Percentiles rank a stretch among this genome's conserved stretches.
Evolutionary conservation across 1,284 basidiomycete species (phyloP).

Genomic region (Puccinia polysora): DNA sequence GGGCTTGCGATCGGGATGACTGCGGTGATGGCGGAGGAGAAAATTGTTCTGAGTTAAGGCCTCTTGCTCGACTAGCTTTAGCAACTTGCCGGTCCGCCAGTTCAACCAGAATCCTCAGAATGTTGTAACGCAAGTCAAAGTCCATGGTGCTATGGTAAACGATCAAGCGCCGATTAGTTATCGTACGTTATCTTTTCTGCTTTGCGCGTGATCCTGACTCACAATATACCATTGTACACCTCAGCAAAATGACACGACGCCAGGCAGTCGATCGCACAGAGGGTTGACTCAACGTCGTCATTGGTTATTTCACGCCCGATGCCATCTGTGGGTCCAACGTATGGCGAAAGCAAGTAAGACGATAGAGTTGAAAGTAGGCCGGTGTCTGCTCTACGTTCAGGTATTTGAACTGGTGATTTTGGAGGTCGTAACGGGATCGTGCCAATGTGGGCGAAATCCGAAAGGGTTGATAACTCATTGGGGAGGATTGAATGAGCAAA

Average conservation of each 20-base stretch:
- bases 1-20: constrained; percentile 57
- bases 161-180: not conserved
- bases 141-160: constrained; percentile 31
- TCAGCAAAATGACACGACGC: constrained; percentile 89
- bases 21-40: constrained; percentile 34
- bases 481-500: constrained; percentile 90
- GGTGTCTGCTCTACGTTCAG: constrained; percentile 67
- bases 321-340: constrained; percentile 57
- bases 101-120: constrained; percentile 11
- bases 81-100: constrained; percentile 11
- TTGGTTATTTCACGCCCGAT: constrained; percentile 60
- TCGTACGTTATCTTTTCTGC: not conserved
- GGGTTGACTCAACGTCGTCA: constrained; percentile 83
- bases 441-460: constrained; percentile 85
- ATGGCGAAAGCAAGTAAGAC: constrained; percentile 94
- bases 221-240: constrained; percentile 87
- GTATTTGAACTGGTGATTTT: constrained; percentile 62
- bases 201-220: constrained; percentile 53
- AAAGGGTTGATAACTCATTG: constrained; percentile 83
- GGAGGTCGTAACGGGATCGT: constrained; percentile 79
- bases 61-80: constrained; percentile 66
- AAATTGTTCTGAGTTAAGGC: not conserved
- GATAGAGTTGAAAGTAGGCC: constrained; percentile 90
- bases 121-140: constrained; percentile 41
- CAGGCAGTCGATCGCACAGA: constrained; percentile 92